Evolutionary conservation across 257 asterid genomes (phyloP), one percentile per base, ranked within the genome.

Genomic region (Solanum tarijense): DNA sequence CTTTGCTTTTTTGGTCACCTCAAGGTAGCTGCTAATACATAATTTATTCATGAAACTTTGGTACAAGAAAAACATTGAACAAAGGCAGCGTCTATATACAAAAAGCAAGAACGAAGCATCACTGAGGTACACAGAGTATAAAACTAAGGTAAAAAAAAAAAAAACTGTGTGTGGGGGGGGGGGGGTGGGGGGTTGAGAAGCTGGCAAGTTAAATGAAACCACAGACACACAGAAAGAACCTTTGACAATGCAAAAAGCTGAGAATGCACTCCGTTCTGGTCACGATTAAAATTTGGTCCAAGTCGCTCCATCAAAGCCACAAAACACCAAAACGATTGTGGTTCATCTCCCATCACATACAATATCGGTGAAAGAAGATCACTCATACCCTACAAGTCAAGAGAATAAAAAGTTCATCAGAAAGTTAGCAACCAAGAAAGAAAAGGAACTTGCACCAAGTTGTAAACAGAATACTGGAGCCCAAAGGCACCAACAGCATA

Each of bases 221-320:
- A 27, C 25, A 14, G 34, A 39, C 62, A 65, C 29, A 88, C 66
- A 87, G 75, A 75, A 87, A 88, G 75, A 87, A 96, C 99, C 99
- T 97, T 97, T 84, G 98, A 92, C 90, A 97, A 82, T 84, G 99
- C 99, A 91, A 97, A 96, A 88, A 97, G 98, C 93, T 97, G 99
- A 81, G 98, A 91, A 89, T 97, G 99, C 98, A 96, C 95, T 91
- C 99, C 99, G 90, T 93, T 97, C 88, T 97, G 99, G 89, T 97
- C 99, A 29, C 99, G 97, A 83, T 96, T 97, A 91, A 97, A 97
- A 93, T 97, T 97, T 87, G 99, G 99, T 85, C 99, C 99, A 89
- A 96, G 98, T 52, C 98, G 98, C 89, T 95, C 98, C 98, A 97
- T 94, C 88, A 97, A 96, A 43, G 58, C 88, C 89, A 93, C 98